Evolutionary conservation across 176 grass and related monocot genomes (phyloP), one percentile per base, ranked within the genome.

Genomic region (Cenchrus fungigraminus): DNA sequence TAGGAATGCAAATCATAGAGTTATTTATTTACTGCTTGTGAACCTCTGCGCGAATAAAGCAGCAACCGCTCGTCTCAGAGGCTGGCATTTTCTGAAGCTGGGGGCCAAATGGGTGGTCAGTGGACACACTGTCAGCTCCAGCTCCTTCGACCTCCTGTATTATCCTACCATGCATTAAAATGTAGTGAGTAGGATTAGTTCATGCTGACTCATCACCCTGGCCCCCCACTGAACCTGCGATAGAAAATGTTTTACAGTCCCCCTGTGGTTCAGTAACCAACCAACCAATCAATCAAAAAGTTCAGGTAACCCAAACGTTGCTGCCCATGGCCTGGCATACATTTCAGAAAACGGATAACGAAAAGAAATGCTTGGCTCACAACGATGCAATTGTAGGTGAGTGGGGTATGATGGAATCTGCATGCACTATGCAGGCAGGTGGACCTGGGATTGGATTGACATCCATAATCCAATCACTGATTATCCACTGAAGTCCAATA

Each of bases 101-200:
- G 52, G 51, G n/a, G 73, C 51, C 49, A 55, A 25, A 42, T 17
- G 45, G 17, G 28, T 40, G 11, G 69, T 65, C n/a, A n/a, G n/a
- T n/a, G n/a, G n/a, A n/a, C n/a, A n/a, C 81, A 51, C 60, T 65
- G 22, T 65, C 60, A 65, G 61, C 28, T 79, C 77, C 60, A 74
- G 44, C 19, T n/a, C 10, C 17, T 74, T 74, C 20, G 4, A 22
- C 4, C 29, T 74, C 44, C n/a, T 34, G 11, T 15, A 52, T 43
- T 50, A 25, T 63, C 45, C 12, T 29, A 37, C 9, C n/a, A n/a
- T n/a, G n/a, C 37, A 76, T 42, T 62, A 34, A n/a, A n/a, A n/a
- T n/a, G 19, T 53, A n/a, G n/a, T n/a, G n/a, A n/a, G n/a, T n/a
- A n/a, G n/a, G n/a, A n/a, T n/a, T n/a, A n/a, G n/a, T n/a, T 54